These are phyloP conservation scores for Penicillium bialowiezense DNA, from an alignment of 495 filamentous ascomycete species.

Conservation along the genomic window DNA sequence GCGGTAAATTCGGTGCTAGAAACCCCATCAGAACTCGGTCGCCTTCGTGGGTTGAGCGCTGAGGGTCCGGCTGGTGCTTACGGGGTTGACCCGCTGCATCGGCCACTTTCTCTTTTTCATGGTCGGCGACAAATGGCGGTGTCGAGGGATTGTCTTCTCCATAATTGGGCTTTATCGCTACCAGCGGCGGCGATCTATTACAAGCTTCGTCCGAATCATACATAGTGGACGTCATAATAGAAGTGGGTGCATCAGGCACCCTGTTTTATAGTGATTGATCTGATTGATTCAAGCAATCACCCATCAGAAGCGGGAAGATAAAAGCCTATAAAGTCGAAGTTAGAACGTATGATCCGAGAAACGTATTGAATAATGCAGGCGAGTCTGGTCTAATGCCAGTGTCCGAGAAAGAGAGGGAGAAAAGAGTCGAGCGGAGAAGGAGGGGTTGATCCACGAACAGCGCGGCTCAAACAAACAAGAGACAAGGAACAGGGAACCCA, in stretches of 20 bases:
- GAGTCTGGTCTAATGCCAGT: neutral
- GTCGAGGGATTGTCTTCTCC: conserved; percentile 15
- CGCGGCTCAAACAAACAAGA: neutral
- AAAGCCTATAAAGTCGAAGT: neutral
- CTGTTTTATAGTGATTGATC: conserved; percentile 8
- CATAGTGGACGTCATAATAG: conserved; percentile 38
- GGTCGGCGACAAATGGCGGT: conserved; percentile 26
- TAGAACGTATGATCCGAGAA: neutral
- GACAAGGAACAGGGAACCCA: neutral
- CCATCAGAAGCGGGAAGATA: conserved; percentile 7
- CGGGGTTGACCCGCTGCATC: conserved; percentile 23
- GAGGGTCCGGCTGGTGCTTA: conserved; percentile 37
- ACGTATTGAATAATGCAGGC: neutral
- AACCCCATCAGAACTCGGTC: conserved; percentile 48
- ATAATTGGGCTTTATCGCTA: conserved; percentile 22
- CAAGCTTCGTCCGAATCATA: conserved; percentile 47
- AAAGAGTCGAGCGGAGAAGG: too few relatives aligned
- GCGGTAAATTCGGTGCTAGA: conserved; percentile 45
- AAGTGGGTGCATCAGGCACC: conserved; percentile 37
- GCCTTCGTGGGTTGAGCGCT: conserved; percentile 30
- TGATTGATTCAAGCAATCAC: conserved; percentile 3
- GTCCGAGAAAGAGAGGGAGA: neutral
- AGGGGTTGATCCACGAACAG: too few relatives aligned
- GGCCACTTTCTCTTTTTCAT: conserved; percentile 14
- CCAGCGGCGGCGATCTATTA: conserved; percentile 31